A percentile compares a stretch with the other conserved stretches of the same genome.
Conservation (phyloP, 2,329 filamentous ascomycete species). For the Aureobasidium sp. region DNA sequence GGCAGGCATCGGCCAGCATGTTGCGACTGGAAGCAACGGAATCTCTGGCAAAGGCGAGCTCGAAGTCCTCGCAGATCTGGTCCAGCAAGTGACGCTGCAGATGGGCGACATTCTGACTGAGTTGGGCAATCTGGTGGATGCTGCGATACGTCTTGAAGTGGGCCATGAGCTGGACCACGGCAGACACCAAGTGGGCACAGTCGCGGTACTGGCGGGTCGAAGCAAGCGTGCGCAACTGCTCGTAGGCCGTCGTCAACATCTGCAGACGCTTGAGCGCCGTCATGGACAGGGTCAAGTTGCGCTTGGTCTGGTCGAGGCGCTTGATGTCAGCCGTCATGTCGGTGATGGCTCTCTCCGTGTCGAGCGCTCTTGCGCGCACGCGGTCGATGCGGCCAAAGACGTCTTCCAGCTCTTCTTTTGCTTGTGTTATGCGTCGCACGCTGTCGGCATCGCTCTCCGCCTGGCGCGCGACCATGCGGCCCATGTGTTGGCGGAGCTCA, state of each 20-base stretch:
- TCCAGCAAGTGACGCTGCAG: constrained; percentile 87
- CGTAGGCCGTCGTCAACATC: constrained; percentile 99
- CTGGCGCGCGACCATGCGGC: constrained; percentile 61
- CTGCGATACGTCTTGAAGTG: constrained; percentile 98
- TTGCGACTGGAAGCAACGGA: constrained; percentile 63
- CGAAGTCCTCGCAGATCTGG: constrained; percentile 98
- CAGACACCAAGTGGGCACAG: constrained; percentile 86
- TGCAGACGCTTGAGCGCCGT: constrained; percentile 92
- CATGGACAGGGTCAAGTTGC: constrained; percentile 94
- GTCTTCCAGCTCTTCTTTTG: constrained; percentile 78
- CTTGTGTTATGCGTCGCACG: constrained; percentile 81
- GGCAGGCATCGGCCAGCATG: constrained; percentile 75
- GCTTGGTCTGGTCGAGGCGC: constrained; percentile 89
- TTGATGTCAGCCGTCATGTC: constrained; percentile 99
- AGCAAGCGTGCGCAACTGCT: constrained; percentile 77
- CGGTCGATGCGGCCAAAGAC: constrained; percentile 93
- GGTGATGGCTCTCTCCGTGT: constrained; percentile 92
- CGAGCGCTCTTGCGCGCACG: constrained; percentile 76
- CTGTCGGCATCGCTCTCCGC: constrained; percentile 79
- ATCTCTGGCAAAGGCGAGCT: constrained; percentile 83
- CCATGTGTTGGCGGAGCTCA: constrained; percentile 73
- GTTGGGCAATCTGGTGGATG: constrained; percentile 92
- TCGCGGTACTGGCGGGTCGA: constrained; percentile 87
- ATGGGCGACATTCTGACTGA: constrained; percentile 88
- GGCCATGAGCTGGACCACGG: constrained; percentile 93